Evolutionary conservation across 2,329 filamentous ascomycete species (phyloP).

Genomic region (Colletotrichum sp.): DNA sequence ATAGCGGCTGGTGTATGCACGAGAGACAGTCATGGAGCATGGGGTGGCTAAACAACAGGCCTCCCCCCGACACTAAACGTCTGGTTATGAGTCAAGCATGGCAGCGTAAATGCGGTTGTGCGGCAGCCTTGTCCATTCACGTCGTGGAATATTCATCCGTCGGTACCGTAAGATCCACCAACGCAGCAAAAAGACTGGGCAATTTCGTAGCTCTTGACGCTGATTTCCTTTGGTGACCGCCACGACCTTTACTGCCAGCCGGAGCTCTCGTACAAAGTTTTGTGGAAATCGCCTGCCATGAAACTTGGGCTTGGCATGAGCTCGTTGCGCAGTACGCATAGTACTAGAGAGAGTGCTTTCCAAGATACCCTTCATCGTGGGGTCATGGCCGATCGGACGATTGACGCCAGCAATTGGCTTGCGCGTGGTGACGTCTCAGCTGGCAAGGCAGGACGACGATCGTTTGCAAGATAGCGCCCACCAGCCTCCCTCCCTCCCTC

Average conservation of each 20-base stretch:
- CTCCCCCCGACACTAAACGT: slow-evolving; percentile 8
- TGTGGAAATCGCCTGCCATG: background rate
- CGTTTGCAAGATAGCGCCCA: background rate
- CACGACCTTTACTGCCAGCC: background rate
- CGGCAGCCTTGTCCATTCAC: slow-evolving; percentile 17
- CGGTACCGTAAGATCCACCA: background rate
- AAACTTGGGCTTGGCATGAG: background rate
- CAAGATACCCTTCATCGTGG: background rate
- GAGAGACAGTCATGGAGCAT: background rate
- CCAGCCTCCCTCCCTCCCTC: background rate
- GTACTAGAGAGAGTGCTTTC: background rate
- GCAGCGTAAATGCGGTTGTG: slow-evolving; percentile 8
- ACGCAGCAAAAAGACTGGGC: background rate
- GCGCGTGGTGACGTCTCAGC: slow-evolving; percentile 5
- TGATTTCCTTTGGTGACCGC: background rate
- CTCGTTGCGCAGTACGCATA: background rate
- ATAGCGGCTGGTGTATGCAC: background rate
- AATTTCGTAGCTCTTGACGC: background rate
- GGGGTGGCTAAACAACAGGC: slow-evolving; percentile 15
- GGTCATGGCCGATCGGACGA: background rate
- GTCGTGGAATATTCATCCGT: slow-evolving; percentile 4
- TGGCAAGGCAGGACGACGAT: background rate
- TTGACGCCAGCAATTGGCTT: background rate
- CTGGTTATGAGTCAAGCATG: slow-evolving; percentile 19
- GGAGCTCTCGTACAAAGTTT: background rate